Evolutionary conservation across 768 basidiomycete species (phyloP).

Genomic region (Lentinula lateritia): DNA sequence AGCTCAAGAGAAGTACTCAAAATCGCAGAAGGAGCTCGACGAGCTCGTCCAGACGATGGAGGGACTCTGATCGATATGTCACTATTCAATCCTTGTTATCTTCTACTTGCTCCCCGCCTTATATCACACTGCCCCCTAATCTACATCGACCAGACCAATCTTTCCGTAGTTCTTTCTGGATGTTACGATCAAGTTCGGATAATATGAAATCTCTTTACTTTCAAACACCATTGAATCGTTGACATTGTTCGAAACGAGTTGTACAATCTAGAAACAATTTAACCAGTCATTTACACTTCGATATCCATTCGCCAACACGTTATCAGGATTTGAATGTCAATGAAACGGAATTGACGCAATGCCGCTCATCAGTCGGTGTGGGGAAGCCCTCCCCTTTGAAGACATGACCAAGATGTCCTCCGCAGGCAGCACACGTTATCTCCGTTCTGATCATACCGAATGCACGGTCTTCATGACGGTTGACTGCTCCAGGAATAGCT

Average conservation of each 20-base stretch:
- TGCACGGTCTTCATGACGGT: slow-evolving; percentile 64
- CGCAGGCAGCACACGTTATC: slow-evolving; percentile 87
- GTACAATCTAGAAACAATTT: neutral
- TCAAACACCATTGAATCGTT: neutral
- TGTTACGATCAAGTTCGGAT: slow-evolving; percentile 3
- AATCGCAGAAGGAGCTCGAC: slow-evolving; percentile 76
- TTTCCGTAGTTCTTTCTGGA: slow-evolving; percentile 1
- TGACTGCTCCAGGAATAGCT: slow-evolving; percentile 90
- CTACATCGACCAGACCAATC: neutral
- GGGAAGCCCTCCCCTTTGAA: slow-evolving; percentile 87
- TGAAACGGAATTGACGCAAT: slow-evolving; percentile 88
- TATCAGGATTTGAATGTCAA: slow-evolving; percentile 51
- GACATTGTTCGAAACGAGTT: neutral
- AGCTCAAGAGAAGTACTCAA: slow-evolving; percentile 58
- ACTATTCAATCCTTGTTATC: neutral
- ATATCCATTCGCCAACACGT: neutral
- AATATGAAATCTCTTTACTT: neutral
- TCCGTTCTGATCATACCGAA: slow-evolving; percentile 72
- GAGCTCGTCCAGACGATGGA: slow-evolving; percentile 79
- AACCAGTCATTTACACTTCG: neutral
- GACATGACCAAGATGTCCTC: slow-evolving; percentile 91
- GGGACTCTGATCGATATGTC: slow-evolving; percentile 38
- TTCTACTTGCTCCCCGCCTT: slow-evolving; percentile 3
- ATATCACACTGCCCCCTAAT: neutral
- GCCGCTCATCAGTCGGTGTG: slow-evolving; percentile 80